Evolutionary conservation across 2,329 filamentous ascomycete genomes (phyloP), one percentile per base, ranked within the genome.

Genomic region (Dactylellina drechsleri): DNA sequence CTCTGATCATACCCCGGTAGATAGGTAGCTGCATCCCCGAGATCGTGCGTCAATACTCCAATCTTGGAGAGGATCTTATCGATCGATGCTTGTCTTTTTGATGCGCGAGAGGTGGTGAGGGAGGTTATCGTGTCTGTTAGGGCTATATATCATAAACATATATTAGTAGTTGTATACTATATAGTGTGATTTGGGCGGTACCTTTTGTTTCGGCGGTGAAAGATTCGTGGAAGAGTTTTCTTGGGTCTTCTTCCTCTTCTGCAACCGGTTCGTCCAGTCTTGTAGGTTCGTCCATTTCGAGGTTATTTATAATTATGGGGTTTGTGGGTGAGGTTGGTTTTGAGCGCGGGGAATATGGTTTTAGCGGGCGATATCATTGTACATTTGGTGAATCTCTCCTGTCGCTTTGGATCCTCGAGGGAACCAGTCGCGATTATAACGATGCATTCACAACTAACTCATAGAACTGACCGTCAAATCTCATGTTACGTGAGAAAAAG

Each of bases 1-100:
- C 92, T 88, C 81, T 95, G 92, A 80, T 98, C 95, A 81, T 97
- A 96, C 6, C 92, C 89, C 1, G 95, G 93, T 15, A 97, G 88
- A 78, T 90, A 92, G 66, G 90, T 89, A 1, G 91, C 88, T 0
- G 92, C 91, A 82, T 97, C 93, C 78, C 92, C 90, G 45, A 97
- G 91, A 79, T 95, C 90, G 77, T 90, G 91, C 0, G 92, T 93
- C 15, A 98, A 86, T 68, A 88, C 87, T 31, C 91, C 89, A 79
- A 98, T 95, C 76, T 88, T 88, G 15, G 91, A 89, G 13, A 96
- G 86, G 78, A 93, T 90, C 79, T 91, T 87, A 78, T 97, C 93
- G 54, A 91, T 88, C 60, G 92, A 92, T 81, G 94, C 90, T 76
- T 91, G 88, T 50, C 92, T 90, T 82, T 95, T 92, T 0, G 90